A percentile compares a stretch with the other conserved stretches of the same genome.
phyloP scores from a whole-genome alignment of 345 rosid species.

The Salix exigua region DNA sequence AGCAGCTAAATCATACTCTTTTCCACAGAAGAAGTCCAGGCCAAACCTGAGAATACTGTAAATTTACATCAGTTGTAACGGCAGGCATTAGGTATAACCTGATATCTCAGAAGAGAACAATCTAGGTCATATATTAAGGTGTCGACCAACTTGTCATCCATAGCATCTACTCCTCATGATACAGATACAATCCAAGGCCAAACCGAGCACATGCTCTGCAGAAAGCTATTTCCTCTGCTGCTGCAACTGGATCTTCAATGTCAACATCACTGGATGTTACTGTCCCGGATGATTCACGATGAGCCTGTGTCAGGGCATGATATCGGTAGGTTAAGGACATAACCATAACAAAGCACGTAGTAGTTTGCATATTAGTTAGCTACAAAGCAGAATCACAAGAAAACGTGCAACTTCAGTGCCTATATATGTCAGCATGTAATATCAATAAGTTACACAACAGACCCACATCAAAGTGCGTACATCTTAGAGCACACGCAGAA shows the following conservation, averaged over 20 bases:
- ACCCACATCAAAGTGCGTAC: not conserved
- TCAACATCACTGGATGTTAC: constrained; percentile 41
- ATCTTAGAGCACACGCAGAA: not conserved
- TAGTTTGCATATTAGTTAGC: not conserved
- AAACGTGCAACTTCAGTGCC: too few species aligned
- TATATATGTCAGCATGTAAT: not conserved
- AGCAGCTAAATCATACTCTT: not conserved
- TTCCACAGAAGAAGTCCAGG: not conserved
- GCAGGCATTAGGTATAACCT: not conserved
- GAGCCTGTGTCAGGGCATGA: constrained; percentile 48
- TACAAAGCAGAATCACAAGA: not conserved
- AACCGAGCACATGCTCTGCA: constrained; percentile 95
- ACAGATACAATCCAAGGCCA: constrained; percentile 90
- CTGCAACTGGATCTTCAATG: constrained; percentile 65
- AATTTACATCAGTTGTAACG: constrained; percentile 21
- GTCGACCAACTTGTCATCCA: constrained; percentile 7
- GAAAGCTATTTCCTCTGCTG: constrained; percentile 95
- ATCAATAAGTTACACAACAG: not conserved
- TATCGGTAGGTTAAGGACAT: not conserved
- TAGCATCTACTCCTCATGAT: constrained; percentile 60
- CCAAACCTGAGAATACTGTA: not conserved
- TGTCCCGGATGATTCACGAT: constrained; percentile 90
- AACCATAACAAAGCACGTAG: not conserved
- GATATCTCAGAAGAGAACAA: constrained; percentile 4
- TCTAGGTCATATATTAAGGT: not conserved